These are phyloP conservation scores for Aspergillus nidulans DNA, from an alignment of 495 filamentous ascomycete species.

Conservation along the genomic window DNA sequence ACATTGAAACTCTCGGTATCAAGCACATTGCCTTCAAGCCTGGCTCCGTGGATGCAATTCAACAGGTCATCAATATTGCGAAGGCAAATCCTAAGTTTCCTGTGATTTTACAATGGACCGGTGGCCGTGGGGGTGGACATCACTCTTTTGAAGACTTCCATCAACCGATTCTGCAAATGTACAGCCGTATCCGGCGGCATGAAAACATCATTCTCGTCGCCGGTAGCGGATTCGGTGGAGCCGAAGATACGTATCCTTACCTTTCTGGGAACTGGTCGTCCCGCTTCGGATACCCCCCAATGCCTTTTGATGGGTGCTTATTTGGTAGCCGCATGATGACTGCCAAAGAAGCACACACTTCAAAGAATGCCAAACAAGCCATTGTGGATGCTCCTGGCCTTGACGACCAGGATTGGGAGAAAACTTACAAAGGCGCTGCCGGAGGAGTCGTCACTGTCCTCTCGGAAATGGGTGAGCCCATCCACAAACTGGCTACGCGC, in stretches of 20 bases:
- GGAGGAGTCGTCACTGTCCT: constrained; percentile 96
- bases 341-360: constrained; percentile 91
- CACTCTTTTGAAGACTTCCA: constrained; percentile 97
- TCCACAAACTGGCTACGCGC: constrained; percentile 94
- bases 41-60: constrained; percentile 83
- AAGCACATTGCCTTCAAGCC: constrained; percentile 97
- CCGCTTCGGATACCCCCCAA: constrained; percentile 80
- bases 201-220: constrained; percentile 85
- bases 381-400: constrained; percentile 88
- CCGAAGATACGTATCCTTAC: constrained; percentile 90
- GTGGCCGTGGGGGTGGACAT: constrained; percentile 88
- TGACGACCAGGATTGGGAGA: constrained; percentile 88
- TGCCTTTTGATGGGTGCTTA: constrained; percentile 89
- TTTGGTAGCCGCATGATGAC: constrained; percentile 94
- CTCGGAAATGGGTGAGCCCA: constrained; percentile 98
- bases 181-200: constrained; percentile 73
- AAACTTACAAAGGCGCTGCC: constrained; percentile 88
- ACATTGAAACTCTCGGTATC: constrained; percentile 87
- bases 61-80: constrained; percentile 86
- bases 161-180: constrained; percentile 87
- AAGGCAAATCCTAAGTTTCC: constrained; percentile 88
- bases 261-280: constrained; percentile 83
- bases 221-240: constrained; percentile 87
- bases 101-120: constrained; percentile 90
- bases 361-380: constrained; percentile 87